Conservation (phyloP, 805 yeast species). For the Yamadazyma nakazawae region DNA sequence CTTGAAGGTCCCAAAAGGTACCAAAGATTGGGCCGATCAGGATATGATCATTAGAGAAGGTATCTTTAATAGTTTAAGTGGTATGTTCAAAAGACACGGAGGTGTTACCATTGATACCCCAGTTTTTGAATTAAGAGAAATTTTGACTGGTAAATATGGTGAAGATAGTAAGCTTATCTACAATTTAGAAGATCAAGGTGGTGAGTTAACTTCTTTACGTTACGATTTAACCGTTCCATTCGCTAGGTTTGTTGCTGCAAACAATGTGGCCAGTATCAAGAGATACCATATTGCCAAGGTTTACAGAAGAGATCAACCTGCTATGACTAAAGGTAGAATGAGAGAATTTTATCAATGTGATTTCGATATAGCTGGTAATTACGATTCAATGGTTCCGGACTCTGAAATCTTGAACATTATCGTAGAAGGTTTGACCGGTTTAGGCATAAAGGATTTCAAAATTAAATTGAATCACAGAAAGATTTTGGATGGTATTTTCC, state of each 20-base stretch:
- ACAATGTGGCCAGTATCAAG: conserved; percentile 83
- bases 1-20: conserved; percentile 92
- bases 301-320: conserved; percentile 98
- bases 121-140: conserved; percentile 93
- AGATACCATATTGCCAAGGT: conserved; percentile 98
- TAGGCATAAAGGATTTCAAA: conserved; percentile 87
- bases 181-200: conserved; percentile 97
- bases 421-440: conserved; percentile 77
- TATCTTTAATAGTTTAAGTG: conserved; percentile 68
- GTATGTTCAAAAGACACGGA: conserved; percentile 89
- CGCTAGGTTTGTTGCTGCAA: conserved; percentile 96
- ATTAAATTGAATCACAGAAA: conserved; percentile 93
- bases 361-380: conserved; percentile 91
- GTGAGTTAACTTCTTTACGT: conserved; percentile 91
- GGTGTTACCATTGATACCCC: conserved; percentile 99
- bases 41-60: conserved; percentile 95
- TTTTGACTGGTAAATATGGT: conserved; percentile 95
- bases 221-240: conserved; percentile 98
- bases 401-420: conserved; percentile 79
- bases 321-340: conserved; percentile 99
- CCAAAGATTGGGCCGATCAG: conserved; percentile 97
- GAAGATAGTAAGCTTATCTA: conserved; percentile 97
- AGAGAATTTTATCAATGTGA: conserved; percentile 99
- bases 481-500: conserved; percentile 92
- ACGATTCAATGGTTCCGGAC: conserved; percentile 95